Conservation (phyloP, 441 rosid genomes). For the Populus hybrid region DNA sequence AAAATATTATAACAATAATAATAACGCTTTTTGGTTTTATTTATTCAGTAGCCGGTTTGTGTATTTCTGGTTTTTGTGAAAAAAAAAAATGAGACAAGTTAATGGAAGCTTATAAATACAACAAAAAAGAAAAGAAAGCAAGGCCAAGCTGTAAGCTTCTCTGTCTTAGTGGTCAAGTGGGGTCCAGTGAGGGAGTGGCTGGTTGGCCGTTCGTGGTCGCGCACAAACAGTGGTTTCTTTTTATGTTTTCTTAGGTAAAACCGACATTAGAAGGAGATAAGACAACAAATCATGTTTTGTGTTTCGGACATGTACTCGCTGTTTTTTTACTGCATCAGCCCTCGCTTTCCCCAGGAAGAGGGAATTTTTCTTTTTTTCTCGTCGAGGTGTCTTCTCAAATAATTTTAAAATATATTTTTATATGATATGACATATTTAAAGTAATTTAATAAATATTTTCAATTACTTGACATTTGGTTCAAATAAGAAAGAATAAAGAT, state of each 20-base stretch:
- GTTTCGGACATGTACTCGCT: conserved; percentile 1
- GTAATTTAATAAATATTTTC: no score
- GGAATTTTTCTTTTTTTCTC: background rate
- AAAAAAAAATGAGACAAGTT: background rate
- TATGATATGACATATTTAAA: no score
- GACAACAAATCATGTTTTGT: background rate
- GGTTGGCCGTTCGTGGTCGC: conserved; percentile 45
- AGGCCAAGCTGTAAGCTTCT: conserved; percentile 12
- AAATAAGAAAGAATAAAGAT: no score
- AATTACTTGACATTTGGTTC: no score
- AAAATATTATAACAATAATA: background rate
- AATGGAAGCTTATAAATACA: conserved; percentile 13
- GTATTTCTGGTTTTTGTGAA: background rate
- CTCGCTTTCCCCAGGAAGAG: background rate
- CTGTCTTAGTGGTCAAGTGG: conserved; percentile 39
- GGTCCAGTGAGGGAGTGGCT: conserved; percentile 37
- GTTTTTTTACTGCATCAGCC: conserved; percentile 24
- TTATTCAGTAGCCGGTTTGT: background rate
- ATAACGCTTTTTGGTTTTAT: background rate
- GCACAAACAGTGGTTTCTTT: conserved; percentile 24
- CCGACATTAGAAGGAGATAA: conserved; percentile 20
- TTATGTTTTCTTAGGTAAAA: conserved; percentile 13
- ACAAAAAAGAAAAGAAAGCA: background rate
- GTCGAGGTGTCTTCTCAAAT: no score
- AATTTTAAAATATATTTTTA: no score